A percentile compares a stretch with the other conserved stretches of the same genome.
Evolutionary conservation across 176 grass and related monocot species (phyloP).

Genomic region (Musa acuminata): DNA sequence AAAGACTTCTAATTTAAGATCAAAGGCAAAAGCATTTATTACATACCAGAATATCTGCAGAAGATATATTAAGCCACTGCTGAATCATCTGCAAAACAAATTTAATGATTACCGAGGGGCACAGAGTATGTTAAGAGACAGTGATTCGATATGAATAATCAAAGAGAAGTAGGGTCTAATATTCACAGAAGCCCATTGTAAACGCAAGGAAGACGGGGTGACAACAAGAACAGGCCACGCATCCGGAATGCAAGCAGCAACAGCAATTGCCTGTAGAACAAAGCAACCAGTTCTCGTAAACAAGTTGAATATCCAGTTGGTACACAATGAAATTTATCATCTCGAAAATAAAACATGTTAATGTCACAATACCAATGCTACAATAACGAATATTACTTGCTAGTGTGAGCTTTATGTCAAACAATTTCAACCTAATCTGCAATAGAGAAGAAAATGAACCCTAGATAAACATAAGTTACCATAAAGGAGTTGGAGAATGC

Average conservation of each 20-base stretch:
- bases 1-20: neutral
- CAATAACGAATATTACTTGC: neutral
- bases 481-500: neutral
- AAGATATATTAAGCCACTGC: constrained; percentile 71
- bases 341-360: neutral
- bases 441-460: neutral
- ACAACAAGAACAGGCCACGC: constrained; percentile 86
- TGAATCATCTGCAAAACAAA: constrained; percentile 63
- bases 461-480: neutral
- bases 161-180: constrained; percentile 9
- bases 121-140: neutral
- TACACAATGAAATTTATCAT: neutral
- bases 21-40: neutral
- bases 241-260: constrained; percentile 63
- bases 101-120: constrained; percentile 10
- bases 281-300: constrained; percentile 11
- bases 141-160: neutral
- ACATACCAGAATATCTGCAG: constrained; percentile 73
- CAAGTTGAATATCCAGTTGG: neutral
- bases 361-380: neutral
- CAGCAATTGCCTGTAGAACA: constrained; percentile 72
- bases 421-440: neutral
- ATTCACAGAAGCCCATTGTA: constrained; percentile 94
- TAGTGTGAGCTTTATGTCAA: neutral
- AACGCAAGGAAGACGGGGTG: constrained; percentile 76